Base-by-base conservation (phyloP, 108 stramenopile genomes). In the Cyclotella choctawhatcheeana region DNA sequence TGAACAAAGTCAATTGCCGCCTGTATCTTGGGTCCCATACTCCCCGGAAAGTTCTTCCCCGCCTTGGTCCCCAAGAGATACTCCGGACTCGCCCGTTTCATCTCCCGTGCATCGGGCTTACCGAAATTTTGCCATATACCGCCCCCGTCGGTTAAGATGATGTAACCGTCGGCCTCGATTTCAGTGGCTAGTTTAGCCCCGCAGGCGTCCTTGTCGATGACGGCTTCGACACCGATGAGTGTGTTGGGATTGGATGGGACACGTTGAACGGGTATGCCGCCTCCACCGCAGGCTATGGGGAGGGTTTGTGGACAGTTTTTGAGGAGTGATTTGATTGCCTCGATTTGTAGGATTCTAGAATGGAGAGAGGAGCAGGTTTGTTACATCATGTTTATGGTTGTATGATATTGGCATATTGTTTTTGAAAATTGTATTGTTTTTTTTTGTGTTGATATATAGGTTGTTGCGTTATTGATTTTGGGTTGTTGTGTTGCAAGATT, bases 71-170 rank as follows among this genome's bases (percentile, higher is more conserved):
- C 92, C 16, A 79, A 48, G 17, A 93, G 69, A 58, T 93, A 93
- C 56, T 90, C 88, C 16, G 92, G 92, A 45, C 83, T 83, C 0
- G 84, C 92, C 59, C 53, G 66, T 37, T 63, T 70, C 92, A 93
- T 93, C 64, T 93, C 92, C 32, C 79, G 44, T 0, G 89, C 92
- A 62, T 84, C 75, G 14, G 89, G 89, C 61, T 93, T 93, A 31
- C 92, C 92, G 67, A 84, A 93, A 60, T 90, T 87, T 63, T 93
- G 74, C 89, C 88, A 93, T 56, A 89, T 89, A 3, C 89, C 89
- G 26, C 92, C 92, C 20, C 92, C 92, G 66, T 93, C 92, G 12
- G 92, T 93, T 10, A 93, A 65, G 50, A 93, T 93, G 44, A 93
- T 90, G 70, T 67, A 90, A 0, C 86, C 92, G 56, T 93, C 89